Percentiles rank a stretch among this genome's conserved stretches.
These are phyloP conservation scores for Royoungia palumana DNA, from an alignment of 768 basidiomycete genomes.

Conservation along the genomic window DNA sequence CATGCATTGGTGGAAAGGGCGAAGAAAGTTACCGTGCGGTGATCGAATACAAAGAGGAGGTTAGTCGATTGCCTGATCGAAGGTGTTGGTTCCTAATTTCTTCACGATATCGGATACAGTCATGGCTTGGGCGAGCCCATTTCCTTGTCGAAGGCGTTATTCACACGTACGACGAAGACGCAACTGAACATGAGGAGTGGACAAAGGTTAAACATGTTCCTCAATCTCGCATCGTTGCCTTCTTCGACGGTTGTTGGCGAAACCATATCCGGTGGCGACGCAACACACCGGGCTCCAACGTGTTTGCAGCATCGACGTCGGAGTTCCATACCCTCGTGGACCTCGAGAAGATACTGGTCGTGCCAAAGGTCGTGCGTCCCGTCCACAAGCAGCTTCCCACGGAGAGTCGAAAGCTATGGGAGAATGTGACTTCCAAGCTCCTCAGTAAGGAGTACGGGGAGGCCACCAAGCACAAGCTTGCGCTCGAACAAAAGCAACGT, in stretches of 20 bases:
- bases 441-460: constrained; percentile 84
- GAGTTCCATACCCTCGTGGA: constrained; percentile 75
- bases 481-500: constrained; percentile 90
- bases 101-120: constrained; percentile 35
- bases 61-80: constrained; percentile 34
- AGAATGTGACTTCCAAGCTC: constrained; percentile 70
- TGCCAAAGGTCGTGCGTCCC: constrained; percentile 86
- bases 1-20: constrained; percentile 67
- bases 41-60: constrained; percentile 96
- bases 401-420: constrained; percentile 90
- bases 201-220: constrained; percentile 91
- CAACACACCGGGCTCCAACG: constrained; percentile 46
- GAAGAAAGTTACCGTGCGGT: constrained; percentile 70
- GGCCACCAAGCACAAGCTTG: constrained; percentile 88
- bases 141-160: constrained; percentile 88
- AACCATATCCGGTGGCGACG: constrained; percentile 78
- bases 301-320: constrained; percentile 39
- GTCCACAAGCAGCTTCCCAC: constrained; percentile 70
- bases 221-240: constrained; percentile 66
- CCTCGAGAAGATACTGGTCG: constrained; percentile 58
- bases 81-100: background rate
- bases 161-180: constrained; percentile 70
- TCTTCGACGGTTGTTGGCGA: constrained; percentile 88
- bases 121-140: constrained; percentile 87
- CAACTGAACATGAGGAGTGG: constrained; percentile 66